Evolutionary conservation across 1,284 basidiomycete genomes (phyloP), one percentile per base, ranked within the genome.

Genomic region (Gomphus bonarii): DNA sequence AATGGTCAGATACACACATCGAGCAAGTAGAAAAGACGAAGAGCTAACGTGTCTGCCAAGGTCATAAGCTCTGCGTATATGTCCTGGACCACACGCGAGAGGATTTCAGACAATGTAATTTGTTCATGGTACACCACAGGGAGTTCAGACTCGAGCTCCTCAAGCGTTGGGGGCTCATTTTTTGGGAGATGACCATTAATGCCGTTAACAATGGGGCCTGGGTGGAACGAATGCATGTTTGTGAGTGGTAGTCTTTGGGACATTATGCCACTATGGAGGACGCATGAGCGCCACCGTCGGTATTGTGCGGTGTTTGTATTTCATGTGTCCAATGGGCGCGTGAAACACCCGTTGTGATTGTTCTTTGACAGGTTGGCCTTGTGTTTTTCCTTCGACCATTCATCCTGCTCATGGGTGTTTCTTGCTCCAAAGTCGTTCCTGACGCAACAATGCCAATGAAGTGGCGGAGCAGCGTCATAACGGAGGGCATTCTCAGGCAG

Each of bases 51-150:
- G 73, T 95, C 92, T 50, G 86, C 82, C 66, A 91, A 73, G 68
- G 91, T 91, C 2, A 81, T 82, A 43, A 95, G 72, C 63, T 92
- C 88, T 36, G 88, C 84, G 69, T 91, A 95, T 62, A 91, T 85
- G 44, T 83, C 75, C 67, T 91, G 89, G 62, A 81, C 77, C 50
- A 90, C 77, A 57, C 89, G 77, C 46, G 87, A 87, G 30, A 93
- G 76, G 46, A 94, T 68, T 48, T 89, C 86, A 48, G 80, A 80
- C 7, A 95, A 73, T 0, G 81, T 78, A 12, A 93, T 73, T 65
- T 93, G 86, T 20, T 83, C 88, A 63, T 89, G 80, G 46, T 77
- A 69, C 36, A 92, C 86, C n/a, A 78, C 63, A 1, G 88, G 88
- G 3, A 95, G 80, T 62, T 93, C 89, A 49, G 70, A 72, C 65